Base-by-base conservation (phyloP, 176 grass and related monocot species). In the Thinopyrum elongatum region DNA sequence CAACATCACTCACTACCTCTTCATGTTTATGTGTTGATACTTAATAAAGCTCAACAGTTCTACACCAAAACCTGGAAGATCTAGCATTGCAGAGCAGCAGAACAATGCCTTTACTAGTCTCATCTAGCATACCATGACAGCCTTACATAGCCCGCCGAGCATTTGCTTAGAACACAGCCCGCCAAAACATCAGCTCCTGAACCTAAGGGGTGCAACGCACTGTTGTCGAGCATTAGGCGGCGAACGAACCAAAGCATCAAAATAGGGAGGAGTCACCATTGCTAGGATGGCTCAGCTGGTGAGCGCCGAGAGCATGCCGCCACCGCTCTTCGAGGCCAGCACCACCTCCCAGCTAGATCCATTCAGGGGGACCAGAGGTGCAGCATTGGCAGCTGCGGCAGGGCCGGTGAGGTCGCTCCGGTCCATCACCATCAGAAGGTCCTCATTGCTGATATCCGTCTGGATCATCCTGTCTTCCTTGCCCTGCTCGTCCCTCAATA, bases 261-360 rank as follows among this genome's bases (percentile, higher is more conserved):
- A 82, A 67, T 23, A 78, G 35, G 1, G 23, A 22, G 30, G 29
- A 21, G 57, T 36, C 46, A 2, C 22, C 23, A 28, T 22, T 28
- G 78, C 57, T 29, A 65, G 36, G 38, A 23, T 12, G 2, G 19
- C 34, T 92, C 79, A 98, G 79, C 92, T 91, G 44, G 63, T 77
- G 47, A 95, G 94, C 5, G 90, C 79, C 2, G 88, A 94, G 69
- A 98, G 93, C 81, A 98, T 91, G n/a, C 86, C 87, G 3, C 88
- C 82, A 0, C 93, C 83, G 46, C 94, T 94, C 78, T 94, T 95
- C 29, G 88, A 26, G 16, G 90, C 70, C 3, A 98, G 36, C 60
- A 98, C 97, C 1, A 95, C 97, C 72, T 98, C 92, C 88, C 92
- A 95, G 44, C 90, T 90, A 66, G 97, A 92, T n/a, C 94, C 94